A percentile compares a stretch with the other conserved stretches of the same genome.
These are phyloP conservation scores for Auricularia sp. DNA, from an alignment of 768 basidiomycete species.

Conservation along the genomic window DNA sequence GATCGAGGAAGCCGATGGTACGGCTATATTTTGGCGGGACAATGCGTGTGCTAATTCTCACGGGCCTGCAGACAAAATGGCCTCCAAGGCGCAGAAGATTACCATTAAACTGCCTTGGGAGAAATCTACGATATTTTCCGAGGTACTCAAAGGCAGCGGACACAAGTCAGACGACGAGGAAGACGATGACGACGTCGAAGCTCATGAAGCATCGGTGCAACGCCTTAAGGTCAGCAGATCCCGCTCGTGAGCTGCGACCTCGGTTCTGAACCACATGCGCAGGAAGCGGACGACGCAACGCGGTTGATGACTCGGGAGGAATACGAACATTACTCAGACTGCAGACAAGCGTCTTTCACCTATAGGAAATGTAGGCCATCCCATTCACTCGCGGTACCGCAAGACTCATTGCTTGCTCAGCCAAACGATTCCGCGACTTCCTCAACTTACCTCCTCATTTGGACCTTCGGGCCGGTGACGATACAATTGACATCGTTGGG, in stretches of 20 bases:
- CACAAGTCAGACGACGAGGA: constrained; percentile 91
- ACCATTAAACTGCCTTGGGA: constrained; percentile 97
- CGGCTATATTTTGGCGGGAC: constrained; percentile 27
- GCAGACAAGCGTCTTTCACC: constrained; percentile 92
- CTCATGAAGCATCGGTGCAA: constrained; percentile 87
- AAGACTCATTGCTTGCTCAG: constrained; percentile 29
- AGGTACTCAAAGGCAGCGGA: constrained; percentile 63
- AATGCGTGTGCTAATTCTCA: not conserved
- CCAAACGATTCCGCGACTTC: constrained; percentile 91
- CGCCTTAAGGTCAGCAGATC: constrained; percentile 52
- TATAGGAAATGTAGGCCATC: constrained; percentile 75
- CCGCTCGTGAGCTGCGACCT: not conserved
- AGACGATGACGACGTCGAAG: constrained; percentile 93
- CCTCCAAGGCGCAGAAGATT: constrained; percentile 81
- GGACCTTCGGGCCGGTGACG: constrained; percentile 85
- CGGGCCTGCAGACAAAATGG: constrained; percentile 51
- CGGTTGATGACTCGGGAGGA: constrained; percentile 94
- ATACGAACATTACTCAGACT: constrained; percentile 94
- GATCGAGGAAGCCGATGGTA: constrained; percentile 75
- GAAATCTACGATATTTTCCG: constrained; percentile 82
- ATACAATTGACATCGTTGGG: constrained; percentile 92
- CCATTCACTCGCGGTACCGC: not conserved
- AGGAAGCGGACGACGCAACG: constrained; percentile 94
- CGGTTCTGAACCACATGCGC: not conserved
- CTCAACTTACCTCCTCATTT: constrained; percentile 79